A percentile compares a stretch with the other conserved stretches of the same genome.
These are phyloP conservation scores for Aristolochia contorta DNA, from an alignment of 164 flowering plant genomes.

Conservation along the genomic window DNA sequence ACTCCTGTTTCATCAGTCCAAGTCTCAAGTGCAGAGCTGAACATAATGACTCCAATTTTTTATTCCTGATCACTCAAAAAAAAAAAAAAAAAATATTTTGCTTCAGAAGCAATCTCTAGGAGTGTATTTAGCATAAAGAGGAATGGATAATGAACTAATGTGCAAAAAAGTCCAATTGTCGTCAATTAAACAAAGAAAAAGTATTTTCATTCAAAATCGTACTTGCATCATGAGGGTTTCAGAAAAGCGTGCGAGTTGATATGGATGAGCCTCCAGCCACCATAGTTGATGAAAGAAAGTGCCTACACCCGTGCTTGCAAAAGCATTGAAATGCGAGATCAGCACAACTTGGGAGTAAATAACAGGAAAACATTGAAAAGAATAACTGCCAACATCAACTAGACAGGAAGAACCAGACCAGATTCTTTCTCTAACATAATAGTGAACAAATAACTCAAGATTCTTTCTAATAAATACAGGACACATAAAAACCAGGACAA, in stretches of 20 bases:
- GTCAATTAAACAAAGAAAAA: neutral
- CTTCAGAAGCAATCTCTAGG: neutral
- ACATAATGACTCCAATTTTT: conserved; percentile 65
- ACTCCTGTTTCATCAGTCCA: conserved; percentile 44
- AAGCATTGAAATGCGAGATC: neutral
- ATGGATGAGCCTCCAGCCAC: conserved; percentile 63
- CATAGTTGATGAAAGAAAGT: conserved; percentile 45
- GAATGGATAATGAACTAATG: neutral
- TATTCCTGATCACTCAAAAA: conserved; percentile 38
- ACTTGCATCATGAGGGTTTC: conserved; percentile 70
- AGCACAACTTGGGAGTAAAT: neutral
- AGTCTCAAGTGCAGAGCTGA: conserved; percentile 63
- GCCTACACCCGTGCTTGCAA: conserved; percentile 52
- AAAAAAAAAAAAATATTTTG: conserved; percentile 5
- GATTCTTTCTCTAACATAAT: neutral
- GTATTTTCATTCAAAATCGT: neutral
- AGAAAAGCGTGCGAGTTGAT: conserved; percentile 45
- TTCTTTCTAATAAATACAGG: neutral
- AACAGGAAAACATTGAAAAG: neutral
- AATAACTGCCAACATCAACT: neutral
- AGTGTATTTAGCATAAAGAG: neutral
- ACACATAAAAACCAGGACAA: neutral
- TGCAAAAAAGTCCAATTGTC: neutral
- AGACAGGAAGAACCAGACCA: neutral
- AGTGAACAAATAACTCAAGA: too few species aligned